Evolutionary conservation across 2,329 filamentous ascomycete genomes (phyloP), one percentile per base, ranked within the genome.

Genomic region (Juglanconis juglandina): DNA sequence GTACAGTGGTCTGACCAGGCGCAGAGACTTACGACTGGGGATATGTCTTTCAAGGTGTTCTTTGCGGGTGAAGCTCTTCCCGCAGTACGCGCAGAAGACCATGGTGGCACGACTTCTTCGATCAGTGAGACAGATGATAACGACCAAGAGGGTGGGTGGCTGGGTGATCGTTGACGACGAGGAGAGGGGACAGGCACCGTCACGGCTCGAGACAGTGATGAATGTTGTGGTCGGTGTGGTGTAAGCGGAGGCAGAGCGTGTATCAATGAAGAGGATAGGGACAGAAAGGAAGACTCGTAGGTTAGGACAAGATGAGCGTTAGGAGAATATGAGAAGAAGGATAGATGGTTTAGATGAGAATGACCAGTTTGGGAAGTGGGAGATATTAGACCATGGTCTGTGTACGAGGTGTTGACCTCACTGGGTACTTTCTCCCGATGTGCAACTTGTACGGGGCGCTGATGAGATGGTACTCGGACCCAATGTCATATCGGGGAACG

Each of bases 1-100:
- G 41, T 8, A 5, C 24, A n/a, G 7, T 35, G 35, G 33, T 46
- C 8, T 48, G 53, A 35, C 5, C n/a, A 24, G 11, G n/a, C 9
- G 17, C 14, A 7, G 39, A 4, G 53, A 71, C 80, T 72, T 68
- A 83, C 81, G 81, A 58, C 69, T 79, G 9, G 80, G 79, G 46
- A 84, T 76, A 62, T 83, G 81, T 64, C 81, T 77, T 65, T 84
- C 81, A n/a, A 83, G 69, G 67, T 84, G 81, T 65, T 84, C 81
- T 68, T 83, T 83, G 66, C 81, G 76, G 53, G 79, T 82, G 69
- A 84, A 84, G 66, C 71, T 73, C 71, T 80, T 82, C 58, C 81
- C 81, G 66, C 81, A 84, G 66, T 83, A 83, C 17, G 80, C 74
- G 65, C 81, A 84, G 67, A 74, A 83, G 53, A 83, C 73, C 74